These are phyloP conservation scores for Kodamaea jinghongensis DNA, from an alignment of 805 yeast genomes.

Conservation along the genomic window DNA sequence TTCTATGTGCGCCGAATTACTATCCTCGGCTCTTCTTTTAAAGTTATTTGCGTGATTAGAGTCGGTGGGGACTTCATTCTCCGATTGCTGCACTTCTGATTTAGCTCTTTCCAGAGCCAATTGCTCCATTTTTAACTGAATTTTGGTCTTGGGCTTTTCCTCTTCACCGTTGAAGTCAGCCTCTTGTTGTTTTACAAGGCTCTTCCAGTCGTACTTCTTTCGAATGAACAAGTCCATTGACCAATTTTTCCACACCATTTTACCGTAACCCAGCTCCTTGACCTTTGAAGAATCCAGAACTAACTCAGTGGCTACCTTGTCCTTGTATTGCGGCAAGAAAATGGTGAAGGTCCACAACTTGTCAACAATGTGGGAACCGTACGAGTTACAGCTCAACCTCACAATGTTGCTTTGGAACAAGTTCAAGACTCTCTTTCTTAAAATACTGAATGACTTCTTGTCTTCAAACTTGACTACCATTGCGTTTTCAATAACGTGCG, in stretches of 20 bases:
- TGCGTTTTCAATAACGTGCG: constrained; percentile 76
- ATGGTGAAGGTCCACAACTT: constrained; percentile 76
- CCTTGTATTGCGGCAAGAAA: constrained; percentile 79
- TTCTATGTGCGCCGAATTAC: no score
- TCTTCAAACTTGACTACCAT: constrained; percentile 46
- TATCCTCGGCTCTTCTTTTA: no score
- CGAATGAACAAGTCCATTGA: constrained; percentile 73
- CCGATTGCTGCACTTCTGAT: no score
- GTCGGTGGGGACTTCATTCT: no score
- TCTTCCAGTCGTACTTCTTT: constrained; percentile 81
- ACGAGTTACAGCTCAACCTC: constrained; percentile 74
- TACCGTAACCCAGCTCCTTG: constrained; percentile 84
- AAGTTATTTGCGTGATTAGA: no score
- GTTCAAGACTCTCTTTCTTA: constrained; percentile 70
- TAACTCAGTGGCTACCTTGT: constrained; percentile 73
- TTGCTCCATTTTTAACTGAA: constrained; percentile 41
- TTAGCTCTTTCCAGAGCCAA: constrained; percentile 29
- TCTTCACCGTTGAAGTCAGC: constrained; percentile 26
- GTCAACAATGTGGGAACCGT: constrained; percentile 90
- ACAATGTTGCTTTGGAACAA: constrained; percentile 52
- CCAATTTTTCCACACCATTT: constrained; percentile 96
- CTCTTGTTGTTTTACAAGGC: constrained; percentile 48
- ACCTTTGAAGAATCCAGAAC: constrained; percentile 58
- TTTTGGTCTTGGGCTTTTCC: constrained; percentile 26
- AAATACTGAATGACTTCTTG: constrained; percentile 45